Evolutionary conservation across 225 moss, liverwort and hornwort species (phyloP).

Genomic region (Physcomitrellopsis africana): DNA sequence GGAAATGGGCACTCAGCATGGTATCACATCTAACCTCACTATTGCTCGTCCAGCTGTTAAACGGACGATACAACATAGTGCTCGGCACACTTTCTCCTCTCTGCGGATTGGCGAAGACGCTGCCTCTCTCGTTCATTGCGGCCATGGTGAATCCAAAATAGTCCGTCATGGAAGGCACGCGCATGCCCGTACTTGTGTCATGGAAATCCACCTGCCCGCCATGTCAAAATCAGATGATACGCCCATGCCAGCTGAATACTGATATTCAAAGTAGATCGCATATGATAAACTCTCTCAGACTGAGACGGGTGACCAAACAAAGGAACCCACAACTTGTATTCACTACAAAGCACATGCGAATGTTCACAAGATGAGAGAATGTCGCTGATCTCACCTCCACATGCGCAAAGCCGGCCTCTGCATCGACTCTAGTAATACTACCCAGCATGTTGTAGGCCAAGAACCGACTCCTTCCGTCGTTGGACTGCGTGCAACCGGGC

Average conservation of each 20-base stretch:
- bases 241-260: neutral
- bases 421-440: constrained; percentile 74
- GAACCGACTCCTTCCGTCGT: constrained; percentile 64
- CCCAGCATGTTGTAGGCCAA: constrained; percentile 88
- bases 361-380: too few relatives aligned
- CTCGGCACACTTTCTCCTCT: constrained; percentile 82
- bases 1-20: neutral
- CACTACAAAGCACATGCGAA: too few relatives aligned
- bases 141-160: constrained; percentile 97
- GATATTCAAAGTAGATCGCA: neutral
- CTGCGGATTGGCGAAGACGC: constrained; percentile 79
- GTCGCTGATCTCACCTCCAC: constrained; percentile 59
- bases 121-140: constrained; percentile 79
- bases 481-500: constrained; percentile 70
- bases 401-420: constrained; percentile 69
- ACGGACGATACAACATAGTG: constrained; percentile 86
- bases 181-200: constrained; percentile 78
- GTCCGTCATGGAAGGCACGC: constrained; percentile 87
- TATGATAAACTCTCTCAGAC: too few relatives aligned
- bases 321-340: too few relatives aligned
- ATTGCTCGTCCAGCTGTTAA: constrained; percentile 86
- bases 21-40: constrained; percentile 71
- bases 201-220: constrained; percentile 89
- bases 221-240: neutral
- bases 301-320: too few relatives aligned